Base-by-base conservation (phyloP, 2,329 filamentous ascomycete genomes). In the Aspergillus aculeatus region DNA sequence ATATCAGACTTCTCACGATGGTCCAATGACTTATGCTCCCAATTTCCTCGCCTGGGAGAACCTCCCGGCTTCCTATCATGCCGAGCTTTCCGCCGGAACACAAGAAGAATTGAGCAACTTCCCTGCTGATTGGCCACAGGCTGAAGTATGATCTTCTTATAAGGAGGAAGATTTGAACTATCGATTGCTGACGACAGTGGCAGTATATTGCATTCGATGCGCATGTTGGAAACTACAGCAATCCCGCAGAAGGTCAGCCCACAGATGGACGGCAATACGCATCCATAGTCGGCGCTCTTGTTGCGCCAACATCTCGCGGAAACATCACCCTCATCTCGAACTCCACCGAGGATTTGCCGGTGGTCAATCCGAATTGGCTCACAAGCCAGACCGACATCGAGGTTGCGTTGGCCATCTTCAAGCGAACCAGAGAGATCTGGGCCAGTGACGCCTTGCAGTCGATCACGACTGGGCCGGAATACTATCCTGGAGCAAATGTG, bases 321-420 rank as follows among this genome's bases (percentile, higher is more conserved):
- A 81, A 71, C 48, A 68, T 83, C 2, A 78, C 75, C 0, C 72
- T 83, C 19, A 52, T 54, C 0, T 77, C 74, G 0, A 54, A 66
- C 19, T 68, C 74, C 14, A 75, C 70, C 0, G 57, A 62, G 0
- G 72, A 75, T 21, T 61, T 63, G 0, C 81, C 81, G 0, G 61
- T 77, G 10, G 77, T 82, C 61, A 73, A 82, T 62, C 78, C 80
- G 1, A 78, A 78, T 61, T 83, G 75, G 72, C 69, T 83, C 1
- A 69, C 70, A 0, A 67, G 75, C 16, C 69, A 71, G 10, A 66
- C 73, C 0, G 82, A 84, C 41, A 61, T 73, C 26, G 76, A 80
- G 9, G 68, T 82, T 1, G 77, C 74, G 3, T 62, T 83, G 11
- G 74, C 75, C 0, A 69, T 69, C 0, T 78, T 78, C 63, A 78